Evolutionary conservation across 192 early-diverging fungal genomes (phyloP).

Genomic region (Geranomyces michiganensis): DNA sequence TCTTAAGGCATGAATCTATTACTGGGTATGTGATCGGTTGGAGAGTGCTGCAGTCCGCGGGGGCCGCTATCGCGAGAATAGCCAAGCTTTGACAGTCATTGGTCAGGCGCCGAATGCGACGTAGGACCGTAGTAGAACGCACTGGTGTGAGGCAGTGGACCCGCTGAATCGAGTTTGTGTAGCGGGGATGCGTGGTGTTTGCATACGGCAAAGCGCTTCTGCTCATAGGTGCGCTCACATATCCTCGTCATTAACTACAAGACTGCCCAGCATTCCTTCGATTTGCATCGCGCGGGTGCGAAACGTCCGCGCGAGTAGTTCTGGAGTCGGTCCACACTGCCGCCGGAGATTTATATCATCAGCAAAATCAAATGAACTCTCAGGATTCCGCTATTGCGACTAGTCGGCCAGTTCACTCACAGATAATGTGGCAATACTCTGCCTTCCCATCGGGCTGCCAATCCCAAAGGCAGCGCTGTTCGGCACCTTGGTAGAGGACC

Average conservation of each 20-base stretch:
- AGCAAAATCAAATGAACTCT: not conserved
- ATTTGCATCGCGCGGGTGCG: constrained; percentile 15
- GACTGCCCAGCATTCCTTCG: constrained; percentile 11
- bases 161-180: too few species aligned
- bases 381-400: not conserved
- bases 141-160: too few species aligned
- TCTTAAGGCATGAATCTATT: too few species aligned
- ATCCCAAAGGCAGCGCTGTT: not conserved
- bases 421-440: not conserved
- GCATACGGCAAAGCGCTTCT: not conserved
- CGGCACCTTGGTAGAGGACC: not conserved
- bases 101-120: too few species aligned
- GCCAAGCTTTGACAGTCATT: too few species aligned
- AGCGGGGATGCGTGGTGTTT: too few species aligned
- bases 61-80: too few species aligned
- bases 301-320: constrained; percentile 17
- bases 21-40: too few species aligned
- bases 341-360: not conserved
- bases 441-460: not conserved
- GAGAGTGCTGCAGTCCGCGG: too few species aligned
- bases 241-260: constrained; percentile 16
- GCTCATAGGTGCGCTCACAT: not conserved
- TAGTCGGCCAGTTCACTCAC: not conserved
- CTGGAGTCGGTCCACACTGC: not conserved
- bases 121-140: too few species aligned